These are phyloP conservation scores for Colletotrichum abscissum DNA, from an alignment of 2,329 filamentous ascomycete genomes.

Conservation along the genomic window DNA sequence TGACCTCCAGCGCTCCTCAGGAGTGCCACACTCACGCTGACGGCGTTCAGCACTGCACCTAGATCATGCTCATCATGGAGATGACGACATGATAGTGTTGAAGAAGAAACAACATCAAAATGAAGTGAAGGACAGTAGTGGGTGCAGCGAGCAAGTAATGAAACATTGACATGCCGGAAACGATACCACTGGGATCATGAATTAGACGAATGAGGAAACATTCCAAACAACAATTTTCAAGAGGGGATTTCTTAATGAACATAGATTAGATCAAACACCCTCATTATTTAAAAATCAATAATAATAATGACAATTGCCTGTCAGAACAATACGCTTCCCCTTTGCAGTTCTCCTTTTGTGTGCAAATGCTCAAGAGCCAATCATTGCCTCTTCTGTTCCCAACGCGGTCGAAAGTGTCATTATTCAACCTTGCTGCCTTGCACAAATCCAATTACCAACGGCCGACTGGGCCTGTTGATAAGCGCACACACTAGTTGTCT, in stretches of 20 bases:
- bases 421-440: background rate
- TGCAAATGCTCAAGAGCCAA: background rate
- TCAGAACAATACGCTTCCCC: constrained; percentile 7
- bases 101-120: background rate
- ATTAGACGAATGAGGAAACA: constrained; percentile 13
- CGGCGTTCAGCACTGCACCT: constrained; percentile 47
- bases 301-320: constrained; percentile 27
- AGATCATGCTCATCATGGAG: background rate
- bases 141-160: background rate
- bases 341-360: background rate
- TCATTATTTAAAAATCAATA: constrained; percentile 22
- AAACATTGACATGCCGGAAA: constrained; percentile 7
- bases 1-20: constrained; percentile 69
- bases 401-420: background rate
- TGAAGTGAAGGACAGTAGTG: background rate
- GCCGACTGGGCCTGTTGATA: background rate
- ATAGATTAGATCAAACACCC: constrained; percentile 28
- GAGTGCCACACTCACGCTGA: constrained; percentile 56
- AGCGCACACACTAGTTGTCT: background rate
- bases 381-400: background rate
- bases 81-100: no score
- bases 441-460: background rate
- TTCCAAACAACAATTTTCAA: background rate
- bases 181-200: constrained; percentile 27
- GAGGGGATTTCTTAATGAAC: constrained; percentile 27